phyloP scores from a whole-genome alignment of 345 rosid species.

The Microthlaspi erraticum region DNA sequence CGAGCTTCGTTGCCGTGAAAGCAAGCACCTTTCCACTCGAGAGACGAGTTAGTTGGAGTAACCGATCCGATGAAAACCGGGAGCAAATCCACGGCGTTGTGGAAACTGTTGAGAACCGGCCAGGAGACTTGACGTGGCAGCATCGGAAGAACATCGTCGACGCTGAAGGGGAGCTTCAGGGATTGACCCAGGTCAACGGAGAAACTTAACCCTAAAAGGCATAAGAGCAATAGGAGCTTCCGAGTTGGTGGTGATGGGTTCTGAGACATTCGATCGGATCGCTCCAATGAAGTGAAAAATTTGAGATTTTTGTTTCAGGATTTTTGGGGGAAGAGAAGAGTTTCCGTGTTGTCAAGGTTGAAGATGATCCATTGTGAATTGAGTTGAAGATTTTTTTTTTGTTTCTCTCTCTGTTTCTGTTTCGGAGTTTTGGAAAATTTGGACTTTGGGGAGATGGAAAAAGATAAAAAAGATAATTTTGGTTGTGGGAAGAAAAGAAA shows the following conservation, averaged over 20 bases:
- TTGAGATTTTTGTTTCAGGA: constrained; percentile 8
- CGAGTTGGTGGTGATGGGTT: constrained; percentile 25
- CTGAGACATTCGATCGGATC: constrained; percentile 49
- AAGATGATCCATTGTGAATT: constrained; percentile 35
- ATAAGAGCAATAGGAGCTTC: constrained; percentile 38
- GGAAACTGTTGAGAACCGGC: constrained; percentile 86
- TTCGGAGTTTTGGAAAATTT: constrained; percentile 26
- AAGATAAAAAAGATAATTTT: constrained; percentile 2
- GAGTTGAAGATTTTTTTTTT: not conserved
- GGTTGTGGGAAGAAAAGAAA: constrained; percentile 33
- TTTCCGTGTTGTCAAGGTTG: constrained; percentile 34
- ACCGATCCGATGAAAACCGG: constrained; percentile 88
- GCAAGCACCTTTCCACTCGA: constrained; percentile 94
- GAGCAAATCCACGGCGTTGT: constrained; percentile 85
- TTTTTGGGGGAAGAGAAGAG: not conserved
- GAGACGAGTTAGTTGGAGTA: constrained; percentile 60
- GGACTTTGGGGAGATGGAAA: constrained; percentile 42
- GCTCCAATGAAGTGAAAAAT: not conserved
- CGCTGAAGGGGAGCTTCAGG: constrained; percentile 72
- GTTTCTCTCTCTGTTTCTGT: constrained; percentile 9
- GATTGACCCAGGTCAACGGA: constrained; percentile 47
- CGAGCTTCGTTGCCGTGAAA: constrained; percentile 79
- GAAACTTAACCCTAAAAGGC: constrained; percentile 50
- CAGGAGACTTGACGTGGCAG: constrained; percentile 88
- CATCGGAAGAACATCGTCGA: constrained; percentile 82